Percentiles rank a stretch among this genome's conserved stretches.
These are phyloP conservation scores for Closterium sp. DNA, from an alignment of 139 green algal species.

Conservation along the genomic window DNA sequence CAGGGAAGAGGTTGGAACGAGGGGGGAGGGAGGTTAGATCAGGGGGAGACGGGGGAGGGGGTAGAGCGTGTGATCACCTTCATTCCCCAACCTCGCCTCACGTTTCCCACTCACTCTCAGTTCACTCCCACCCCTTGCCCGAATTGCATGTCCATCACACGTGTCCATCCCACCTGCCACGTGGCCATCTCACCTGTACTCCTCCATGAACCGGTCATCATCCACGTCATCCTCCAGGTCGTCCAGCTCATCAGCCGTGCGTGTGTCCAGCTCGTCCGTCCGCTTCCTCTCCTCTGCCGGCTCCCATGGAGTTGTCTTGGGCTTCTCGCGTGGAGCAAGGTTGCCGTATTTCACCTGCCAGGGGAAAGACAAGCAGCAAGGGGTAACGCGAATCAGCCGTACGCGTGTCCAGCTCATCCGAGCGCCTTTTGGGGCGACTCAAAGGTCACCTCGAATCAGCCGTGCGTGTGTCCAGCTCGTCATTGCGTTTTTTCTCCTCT, in stretches of 20 bases:
- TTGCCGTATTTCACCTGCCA: slow-evolving; percentile 42
- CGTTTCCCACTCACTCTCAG: too few species aligned
- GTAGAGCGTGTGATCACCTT: too few species aligned
- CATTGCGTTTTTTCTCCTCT: too few species aligned
- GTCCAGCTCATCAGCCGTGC: slow-evolving; percentile 46
- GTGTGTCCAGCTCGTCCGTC: slow-evolving; percentile 19
- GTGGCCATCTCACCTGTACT: slow-evolving; percentile 45
- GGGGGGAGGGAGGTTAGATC: too few species aligned
- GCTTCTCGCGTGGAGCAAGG: slow-evolving; percentile 13
- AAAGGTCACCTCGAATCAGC: too few species aligned
- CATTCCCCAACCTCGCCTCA: too few species aligned
- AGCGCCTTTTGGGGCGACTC: too few species aligned
- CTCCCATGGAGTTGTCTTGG: neutral
- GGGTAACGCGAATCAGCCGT: slow-evolving; percentile 34
- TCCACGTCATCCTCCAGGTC: slow-evolving; percentile 48
- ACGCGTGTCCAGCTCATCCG: slow-evolving; percentile 5
- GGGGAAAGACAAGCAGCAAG: too few species aligned
- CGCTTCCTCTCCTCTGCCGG: neutral
- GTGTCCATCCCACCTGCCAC: neutral
- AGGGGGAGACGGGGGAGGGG: neutral
- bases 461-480: too few species aligned
- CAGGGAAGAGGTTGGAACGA: neutral
- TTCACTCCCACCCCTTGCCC: too few species aligned
- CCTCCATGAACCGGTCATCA: slow-evolving; percentile 48
- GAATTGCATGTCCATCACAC: neutral